Evolutionary conservation across 169 alveolate genomes (phyloP).

Genomic region (Plasmodium blacklocki): DNA sequence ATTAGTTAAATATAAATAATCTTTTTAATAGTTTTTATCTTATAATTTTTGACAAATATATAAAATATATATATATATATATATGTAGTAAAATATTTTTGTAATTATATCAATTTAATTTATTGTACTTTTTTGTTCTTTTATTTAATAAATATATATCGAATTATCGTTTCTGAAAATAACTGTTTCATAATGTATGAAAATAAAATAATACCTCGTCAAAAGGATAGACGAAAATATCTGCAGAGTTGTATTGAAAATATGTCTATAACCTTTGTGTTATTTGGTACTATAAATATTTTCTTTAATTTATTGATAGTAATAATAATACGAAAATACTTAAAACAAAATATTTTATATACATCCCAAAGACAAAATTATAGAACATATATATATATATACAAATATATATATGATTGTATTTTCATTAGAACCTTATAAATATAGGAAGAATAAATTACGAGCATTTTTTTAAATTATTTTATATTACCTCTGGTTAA

Average conservation of each 20-base stretch:
- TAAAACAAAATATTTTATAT: neutral
- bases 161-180: constrained; percentile 14
- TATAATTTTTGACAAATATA: no score
- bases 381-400: neutral
- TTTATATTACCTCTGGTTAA: constrained; percentile 50
- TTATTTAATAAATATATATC: constrained; percentile 27
- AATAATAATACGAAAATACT: neutral
- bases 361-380: neutral
- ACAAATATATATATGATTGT: neutral
- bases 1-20: no score
- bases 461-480: constrained; percentile 29
- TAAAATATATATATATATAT: neutral
- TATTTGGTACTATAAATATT: constrained; percentile 38
- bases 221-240: constrained; percentile 21
- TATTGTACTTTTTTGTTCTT: constrained; percentile 11
- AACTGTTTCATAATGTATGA: constrained; percentile 29
- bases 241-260: constrained; percentile 54
- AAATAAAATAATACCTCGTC: constrained; percentile 15
- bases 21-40: no score
- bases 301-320: constrained; percentile 36
- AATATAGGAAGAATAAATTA: constrained; percentile 9
- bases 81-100: neutral
- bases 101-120: neutral
- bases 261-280: constrained; percentile 47
- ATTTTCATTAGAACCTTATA: constrained; percentile 22